These are phyloP conservation scores for Ogataea sp. DNA, from an alignment of 805 yeast species.

Conservation along the genomic window DNA sequence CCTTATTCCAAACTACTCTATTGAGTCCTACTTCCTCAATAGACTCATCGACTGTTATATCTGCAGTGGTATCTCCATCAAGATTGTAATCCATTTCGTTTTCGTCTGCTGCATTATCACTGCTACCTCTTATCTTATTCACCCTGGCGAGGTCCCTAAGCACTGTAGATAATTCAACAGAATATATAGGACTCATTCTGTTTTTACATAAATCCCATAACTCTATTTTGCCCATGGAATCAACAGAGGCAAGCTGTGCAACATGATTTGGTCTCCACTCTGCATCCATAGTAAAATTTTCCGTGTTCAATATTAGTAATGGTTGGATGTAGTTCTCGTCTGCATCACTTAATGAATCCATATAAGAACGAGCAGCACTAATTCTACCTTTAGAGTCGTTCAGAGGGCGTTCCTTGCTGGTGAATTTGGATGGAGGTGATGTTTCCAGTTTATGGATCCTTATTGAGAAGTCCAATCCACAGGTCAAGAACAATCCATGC, in stretches of 20 bases:
- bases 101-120: not conserved
- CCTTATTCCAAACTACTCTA: constrained; percentile 3
- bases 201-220: constrained; percentile 30
- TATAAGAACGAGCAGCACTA: too few relatives aligned
- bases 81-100: constrained; percentile 2
- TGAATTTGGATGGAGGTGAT: too few relatives aligned
- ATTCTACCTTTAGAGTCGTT: too few relatives aligned
- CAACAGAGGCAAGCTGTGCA: constrained; percentile 26
- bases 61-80: constrained; percentile 8
- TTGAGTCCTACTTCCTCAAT: constrained; percentile 2
- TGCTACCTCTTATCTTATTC: not conserved
- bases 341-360: too few relatives aligned
- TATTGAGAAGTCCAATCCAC: constrained; percentile 30
- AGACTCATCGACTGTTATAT: not conserved
- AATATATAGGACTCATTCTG: constrained; percentile 13
- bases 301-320: constrained; percentile 12
- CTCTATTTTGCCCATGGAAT: constrained; percentile 23
- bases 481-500: constrained; percentile 12
- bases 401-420: too few relatives aligned
- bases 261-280: constrained; percentile 27
- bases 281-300: constrained; percentile 26
- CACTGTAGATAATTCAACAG: constrained; percentile 8
- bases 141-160: constrained; percentile 17
- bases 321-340: not conserved
- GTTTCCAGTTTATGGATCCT: constrained; percentile 9